Conservation (phyloP, 306 rosid species). For the Luffa aegyptiaca region DNA sequence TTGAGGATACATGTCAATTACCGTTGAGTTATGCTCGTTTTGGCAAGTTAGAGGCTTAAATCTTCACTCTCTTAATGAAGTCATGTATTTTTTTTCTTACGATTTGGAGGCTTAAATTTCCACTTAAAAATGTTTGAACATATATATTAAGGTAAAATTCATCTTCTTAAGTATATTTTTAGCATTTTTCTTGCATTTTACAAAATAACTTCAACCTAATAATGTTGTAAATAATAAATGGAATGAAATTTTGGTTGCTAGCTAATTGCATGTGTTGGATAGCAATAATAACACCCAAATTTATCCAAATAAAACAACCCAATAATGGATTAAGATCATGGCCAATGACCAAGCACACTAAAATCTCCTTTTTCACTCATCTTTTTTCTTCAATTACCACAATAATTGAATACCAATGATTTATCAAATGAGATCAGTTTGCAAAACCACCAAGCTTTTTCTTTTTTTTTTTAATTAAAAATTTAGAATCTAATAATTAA, state of each 20-base stretch:
- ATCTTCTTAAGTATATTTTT: neutral
- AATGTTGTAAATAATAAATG: neutral
- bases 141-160: too few relatives aligned
- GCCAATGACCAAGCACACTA: neutral
- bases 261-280: slow-evolving; percentile 2
- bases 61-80: too few relatives aligned
- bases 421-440: neutral
- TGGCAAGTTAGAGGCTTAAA: too few relatives aligned
- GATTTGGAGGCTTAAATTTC: too few relatives aligned
- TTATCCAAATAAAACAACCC: neutral
- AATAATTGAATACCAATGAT: slow-evolving; percentile 3
- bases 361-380: neutral
- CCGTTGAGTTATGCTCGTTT: too few relatives aligned
- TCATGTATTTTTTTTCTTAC: too few relatives aligned
- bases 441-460: neutral
- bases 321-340: neutral
- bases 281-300: neutral
- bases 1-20: too few relatives aligned
- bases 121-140: too few relatives aligned
- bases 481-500: neutral
- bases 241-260: neutral
- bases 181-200: neutral
- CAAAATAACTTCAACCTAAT: neutral
- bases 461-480: neutral
- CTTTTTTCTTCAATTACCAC: neutral